Conservation (phyloP, 176 grass and related monocot genomes). For the Guadua angustifolia region DNA sequence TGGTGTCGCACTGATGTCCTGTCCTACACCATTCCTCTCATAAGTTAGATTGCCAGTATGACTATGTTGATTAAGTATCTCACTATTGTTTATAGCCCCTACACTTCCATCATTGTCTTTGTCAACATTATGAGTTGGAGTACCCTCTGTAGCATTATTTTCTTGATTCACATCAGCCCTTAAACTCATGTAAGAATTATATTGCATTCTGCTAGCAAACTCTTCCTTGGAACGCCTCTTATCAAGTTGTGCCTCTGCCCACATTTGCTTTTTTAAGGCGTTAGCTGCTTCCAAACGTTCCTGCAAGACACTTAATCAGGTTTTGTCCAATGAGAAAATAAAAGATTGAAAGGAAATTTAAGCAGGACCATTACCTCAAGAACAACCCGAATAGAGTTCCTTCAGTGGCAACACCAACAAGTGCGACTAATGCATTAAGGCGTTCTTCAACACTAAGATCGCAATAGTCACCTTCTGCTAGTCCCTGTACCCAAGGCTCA, state of each 20-base stretch:
- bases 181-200: conserved; percentile 59
- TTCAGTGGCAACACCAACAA: conserved; percentile 80
- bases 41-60: conserved; percentile 43
- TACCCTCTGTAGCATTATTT: conserved; percentile 54
- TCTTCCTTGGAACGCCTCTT: conserved; percentile 92
- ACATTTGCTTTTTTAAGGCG: conserved; percentile 98
- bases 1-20: conserved; percentile 55
- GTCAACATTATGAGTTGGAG: conserved; percentile 55
- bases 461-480: conserved; percentile 87
- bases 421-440: conserved; percentile 77
- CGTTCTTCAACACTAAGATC: conserved; percentile 93
- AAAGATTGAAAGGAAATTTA: conserved; percentile 28
- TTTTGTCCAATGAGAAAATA: conserved; percentile 19
- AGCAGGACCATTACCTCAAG: conserved; percentile 53
- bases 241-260: conserved; percentile 88
- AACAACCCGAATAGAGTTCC: conserved; percentile 68
- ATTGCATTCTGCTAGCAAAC: conserved; percentile 66
- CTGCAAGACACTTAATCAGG: conserved; percentile 56
- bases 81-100: conserved; percentile 48
- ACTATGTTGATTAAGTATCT: conserved; percentile 52
- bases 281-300: conserved; percentile 95
- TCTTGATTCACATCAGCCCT: conserved; percentile 60
- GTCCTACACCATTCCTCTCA: conserved; percentile 69
- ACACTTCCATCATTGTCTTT: conserved; percentile 54
- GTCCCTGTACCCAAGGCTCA: conserved; percentile 78